Conservation (phyloP, 2,329 filamentous ascomycete species). For the Lasiodiplodia hormozganensis region DNA sequence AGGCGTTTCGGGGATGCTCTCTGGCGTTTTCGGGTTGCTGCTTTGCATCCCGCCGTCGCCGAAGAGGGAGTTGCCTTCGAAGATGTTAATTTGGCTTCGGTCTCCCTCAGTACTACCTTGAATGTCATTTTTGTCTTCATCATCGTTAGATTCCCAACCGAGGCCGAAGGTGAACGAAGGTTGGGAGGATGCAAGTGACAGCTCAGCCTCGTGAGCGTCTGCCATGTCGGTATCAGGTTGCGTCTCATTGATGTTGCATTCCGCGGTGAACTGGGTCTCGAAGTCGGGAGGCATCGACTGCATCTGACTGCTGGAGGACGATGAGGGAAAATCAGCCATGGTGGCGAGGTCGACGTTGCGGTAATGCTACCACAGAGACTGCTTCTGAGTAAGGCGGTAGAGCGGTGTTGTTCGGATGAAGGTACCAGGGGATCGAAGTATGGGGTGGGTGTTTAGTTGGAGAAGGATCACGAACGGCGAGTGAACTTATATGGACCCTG, state of each 20-base stretch:
- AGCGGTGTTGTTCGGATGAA: not conserved
- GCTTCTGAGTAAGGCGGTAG: not conserved
- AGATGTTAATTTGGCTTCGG: not conserved
- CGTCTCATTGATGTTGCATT: not conserved
- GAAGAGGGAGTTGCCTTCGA: not conserved
- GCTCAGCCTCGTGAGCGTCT: not conserved
- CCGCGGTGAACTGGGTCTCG: not conserved
- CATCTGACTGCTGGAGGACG: constrained; percentile 9
- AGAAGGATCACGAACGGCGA: too few relatives aligned
- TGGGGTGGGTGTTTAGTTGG: too few relatives aligned
- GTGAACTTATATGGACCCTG: too few relatives aligned
- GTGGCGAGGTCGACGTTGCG: not conserved
- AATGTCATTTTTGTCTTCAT: not conserved
- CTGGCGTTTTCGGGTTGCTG: too few relatives aligned
- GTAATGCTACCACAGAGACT: not conserved
- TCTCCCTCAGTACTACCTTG: not conserved
- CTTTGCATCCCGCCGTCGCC: not conserved
- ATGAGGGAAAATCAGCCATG: not conserved
- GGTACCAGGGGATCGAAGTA: too few relatives aligned
- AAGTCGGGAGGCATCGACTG: not conserved
- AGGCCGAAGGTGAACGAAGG: not conserved
- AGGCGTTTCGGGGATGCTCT: not conserved
- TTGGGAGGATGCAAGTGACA: fast-evolving
- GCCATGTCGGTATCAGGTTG: not conserved
- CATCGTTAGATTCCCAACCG: not conserved